Conservation (phyloP, 2,329 filamentous ascomycete species). For the Xylariales sp. region DNA sequence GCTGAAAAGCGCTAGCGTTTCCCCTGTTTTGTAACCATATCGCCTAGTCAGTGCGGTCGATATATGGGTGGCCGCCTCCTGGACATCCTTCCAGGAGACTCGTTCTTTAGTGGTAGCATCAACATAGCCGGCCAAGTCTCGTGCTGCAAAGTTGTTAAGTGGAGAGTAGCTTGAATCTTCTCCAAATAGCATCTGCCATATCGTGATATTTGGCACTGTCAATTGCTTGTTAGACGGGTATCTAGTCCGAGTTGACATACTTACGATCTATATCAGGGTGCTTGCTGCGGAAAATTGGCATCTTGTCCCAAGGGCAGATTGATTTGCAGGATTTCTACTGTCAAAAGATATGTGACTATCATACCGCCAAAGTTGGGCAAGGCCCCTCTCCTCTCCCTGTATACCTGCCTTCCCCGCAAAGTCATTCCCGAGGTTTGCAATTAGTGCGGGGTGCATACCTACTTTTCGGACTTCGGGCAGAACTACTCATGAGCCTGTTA, state of each 20-base stretch:
- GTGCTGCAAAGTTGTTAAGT: slow-evolving; percentile 16
- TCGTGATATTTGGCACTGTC: slow-evolving; percentile 18
- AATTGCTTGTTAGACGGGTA: too few species aligned
- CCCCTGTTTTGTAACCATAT: slow-evolving; percentile 47
- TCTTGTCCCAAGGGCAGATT: slow-evolving; percentile 4
- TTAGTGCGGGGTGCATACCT: too few species aligned
- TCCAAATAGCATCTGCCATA: slow-evolving; percentile 22
- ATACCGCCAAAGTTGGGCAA: too few species aligned
- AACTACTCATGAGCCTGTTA: too few species aligned
- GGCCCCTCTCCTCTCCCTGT: too few species aligned
- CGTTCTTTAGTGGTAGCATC: slow-evolving; percentile 56
- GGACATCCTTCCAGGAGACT: slow-evolving; percentile 54
- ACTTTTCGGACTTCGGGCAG: too few species aligned
- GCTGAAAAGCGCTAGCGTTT: slow-evolving; percentile 57
- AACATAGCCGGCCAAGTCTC: slow-evolving; percentile 18
- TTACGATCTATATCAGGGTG: slow-evolving; percentile 18
- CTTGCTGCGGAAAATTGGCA: slow-evolving; percentile 19
- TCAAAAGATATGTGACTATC: too few species aligned
- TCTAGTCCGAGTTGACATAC: too few species aligned
- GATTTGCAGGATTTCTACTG: too few species aligned
- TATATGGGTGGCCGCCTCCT: slow-evolving; percentile 50
- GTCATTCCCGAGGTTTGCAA: too few species aligned
- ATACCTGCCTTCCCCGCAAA: too few species aligned
- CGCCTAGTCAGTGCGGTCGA: slow-evolving; percentile 55
- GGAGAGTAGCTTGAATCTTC: slow-evolving; percentile 16